These are phyloP conservation scores for Aurantiochytrium sp. DNA, from an alignment of 108 stramenopile genomes.

Conservation along the genomic window DNA sequence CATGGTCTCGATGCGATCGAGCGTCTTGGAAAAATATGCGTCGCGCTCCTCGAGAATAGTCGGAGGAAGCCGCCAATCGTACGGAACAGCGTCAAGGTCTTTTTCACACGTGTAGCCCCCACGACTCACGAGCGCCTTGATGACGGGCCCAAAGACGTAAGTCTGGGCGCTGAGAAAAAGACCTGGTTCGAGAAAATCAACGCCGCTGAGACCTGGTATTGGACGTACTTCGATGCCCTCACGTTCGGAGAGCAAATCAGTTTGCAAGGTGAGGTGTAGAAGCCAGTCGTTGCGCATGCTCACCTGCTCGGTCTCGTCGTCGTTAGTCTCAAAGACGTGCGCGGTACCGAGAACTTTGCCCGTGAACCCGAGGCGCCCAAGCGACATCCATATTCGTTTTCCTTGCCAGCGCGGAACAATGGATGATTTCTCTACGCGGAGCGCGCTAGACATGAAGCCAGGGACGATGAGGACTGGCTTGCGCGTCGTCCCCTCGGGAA, in stretches of 20 bases:
- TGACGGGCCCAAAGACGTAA: slow-evolving; percentile 42
- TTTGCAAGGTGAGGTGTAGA: slow-evolving; percentile 20
- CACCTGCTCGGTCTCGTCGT: slow-evolving; percentile 24
- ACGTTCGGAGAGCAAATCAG: slow-evolving; percentile 23
- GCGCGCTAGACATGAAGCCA: slow-evolving; percentile 41
- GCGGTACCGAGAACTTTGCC: slow-evolving; percentile 22
- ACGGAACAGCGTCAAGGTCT: slow-evolving; percentile 41
- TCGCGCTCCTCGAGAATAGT: slow-evolving; percentile 31
- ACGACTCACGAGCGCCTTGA: slow-evolving; percentile 16
- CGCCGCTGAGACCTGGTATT: slow-evolving; percentile 32
- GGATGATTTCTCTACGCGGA: slow-evolving; percentile 32
- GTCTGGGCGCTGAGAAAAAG: slow-evolving; percentile 19
- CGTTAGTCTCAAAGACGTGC: background rate
- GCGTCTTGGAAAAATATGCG: slow-evolving; percentile 37
- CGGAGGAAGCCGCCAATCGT: slow-evolving; percentile 46
- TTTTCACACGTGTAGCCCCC: slow-evolving; percentile 28
- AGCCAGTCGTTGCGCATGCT: slow-evolving; percentile 12
- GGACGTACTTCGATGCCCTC: slow-evolving; percentile 29
- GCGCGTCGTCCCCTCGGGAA: background rate
- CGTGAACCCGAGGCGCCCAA: slow-evolving; percentile 22
- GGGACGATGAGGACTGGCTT: slow-evolving; percentile 44
- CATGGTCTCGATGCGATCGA: slow-evolving; percentile 29
- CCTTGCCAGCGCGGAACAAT: slow-evolving; percentile 19
- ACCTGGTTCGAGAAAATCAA: slow-evolving; percentile 36
- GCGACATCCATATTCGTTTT: slow-evolving; percentile 36